Base-by-base conservation (phyloP, 108 stramenopile genomes). In the Skeletonema grethae region DNA sequence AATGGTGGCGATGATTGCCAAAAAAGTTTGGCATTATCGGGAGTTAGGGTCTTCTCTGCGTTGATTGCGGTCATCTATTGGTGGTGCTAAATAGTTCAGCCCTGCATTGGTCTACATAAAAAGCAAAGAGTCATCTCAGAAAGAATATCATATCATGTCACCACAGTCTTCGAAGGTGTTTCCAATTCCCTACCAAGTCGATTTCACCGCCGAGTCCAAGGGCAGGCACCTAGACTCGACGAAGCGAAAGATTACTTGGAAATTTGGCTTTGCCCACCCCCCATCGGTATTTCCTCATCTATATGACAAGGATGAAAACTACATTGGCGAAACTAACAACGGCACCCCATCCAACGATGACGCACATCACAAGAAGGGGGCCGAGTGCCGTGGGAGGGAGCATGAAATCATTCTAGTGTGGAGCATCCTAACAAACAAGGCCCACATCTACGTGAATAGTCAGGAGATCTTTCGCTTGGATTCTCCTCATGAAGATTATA, bases 361-460 rank as follows among this genome's bases (percentile, higher is more conserved):
- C 28, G 39, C n/a, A 22, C 50, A 22, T 1, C 50, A 48, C 15
- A 78, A 58, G 72, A 77, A 53, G 55, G 83, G 83, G 5, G 60
- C 68, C 25, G 83, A 84, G 28, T 81, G 80, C 65, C 62, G 84
- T 11, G 84, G 84, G 29, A 65, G 76, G 41, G 84, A 84, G 45
- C 84, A 84, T 57, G 84, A 84, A 67, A 58, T 84, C 39, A 57
- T 65, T 45, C 79, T 84, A 22, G 31, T 67, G 24, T 84, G 84
- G 84, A 61, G 57, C 57, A 36, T 84, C 8, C 56, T 81, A 25
- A 63, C 63, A 7, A 76, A 80, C 12, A 84, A 84, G 67, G 75
- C 74, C 25, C 67, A 75, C 29, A 43, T 79, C 20, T 73, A 67
- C 32, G 64, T 79, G 8, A 67, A 82, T 67, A 62, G 56, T 32